Percentiles rank a stretch among this genome's conserved stretches.
phyloP scores from a whole-genome alignment of 345 rosid genomes.

The Gossypium stocksii region DNA sequence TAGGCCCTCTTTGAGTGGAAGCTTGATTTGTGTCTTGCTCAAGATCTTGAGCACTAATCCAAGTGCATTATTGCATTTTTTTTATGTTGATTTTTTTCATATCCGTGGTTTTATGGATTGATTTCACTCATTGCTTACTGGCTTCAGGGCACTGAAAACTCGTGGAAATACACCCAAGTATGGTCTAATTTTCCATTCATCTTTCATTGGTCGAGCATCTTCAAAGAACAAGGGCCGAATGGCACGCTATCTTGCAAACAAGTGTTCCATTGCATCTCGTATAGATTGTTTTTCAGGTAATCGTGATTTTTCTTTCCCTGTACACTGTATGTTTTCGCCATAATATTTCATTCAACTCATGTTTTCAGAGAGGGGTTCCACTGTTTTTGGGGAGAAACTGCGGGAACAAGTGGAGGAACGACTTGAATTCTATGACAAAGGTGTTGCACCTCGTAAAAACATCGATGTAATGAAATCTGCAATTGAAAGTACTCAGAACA shows the following conservation, averaged over 20 bases:
- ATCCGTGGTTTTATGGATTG: background rate
- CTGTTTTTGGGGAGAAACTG: conserved; percentile 82
- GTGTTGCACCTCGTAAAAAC: conserved; percentile 91
- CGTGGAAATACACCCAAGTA: conserved; percentile 92
- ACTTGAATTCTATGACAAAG: conserved; percentile 88
- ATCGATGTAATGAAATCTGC: conserved; percentile 92
- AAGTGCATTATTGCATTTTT: background rate
- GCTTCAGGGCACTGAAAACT: conserved; percentile 81
- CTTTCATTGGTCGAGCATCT: conserved; percentile 85
- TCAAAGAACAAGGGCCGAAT: conserved; percentile 90
- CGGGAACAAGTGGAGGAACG: conserved; percentile 95
- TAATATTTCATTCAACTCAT: background rate
- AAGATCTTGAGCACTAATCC: background rate
- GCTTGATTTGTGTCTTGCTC: background rate
- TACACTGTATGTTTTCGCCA: too few species aligned
- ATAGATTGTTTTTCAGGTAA: conserved; percentile 92
- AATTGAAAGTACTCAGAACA: conserved; percentile 37
- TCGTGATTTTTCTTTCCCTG: background rate
- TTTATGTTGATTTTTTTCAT: background rate
- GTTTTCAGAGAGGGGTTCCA: conserved; percentile 48
- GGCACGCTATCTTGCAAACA: conserved; percentile 94
- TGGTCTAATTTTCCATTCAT: conserved; percentile 90
- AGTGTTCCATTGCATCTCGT: conserved; percentile 90
- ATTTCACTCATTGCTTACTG: background rate
- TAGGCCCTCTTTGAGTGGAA: background rate